phyloP scores from a whole-genome alignment of 108 stramenopile genomes.

The Cyclotella atomus region DNA sequence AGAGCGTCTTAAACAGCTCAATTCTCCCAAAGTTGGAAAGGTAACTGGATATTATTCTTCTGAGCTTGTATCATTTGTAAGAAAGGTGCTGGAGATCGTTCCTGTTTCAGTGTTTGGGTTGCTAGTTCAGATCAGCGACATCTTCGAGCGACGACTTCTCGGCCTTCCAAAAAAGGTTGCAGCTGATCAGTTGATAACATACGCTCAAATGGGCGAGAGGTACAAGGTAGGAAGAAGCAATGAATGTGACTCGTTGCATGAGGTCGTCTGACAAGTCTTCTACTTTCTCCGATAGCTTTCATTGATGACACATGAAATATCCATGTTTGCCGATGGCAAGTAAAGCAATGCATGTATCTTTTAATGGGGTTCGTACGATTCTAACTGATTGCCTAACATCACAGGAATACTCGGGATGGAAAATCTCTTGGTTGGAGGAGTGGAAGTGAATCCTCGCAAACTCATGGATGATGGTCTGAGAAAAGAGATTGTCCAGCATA shows the following conservation, averaged over 20 bases:
- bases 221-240: constrained; percentile 5
- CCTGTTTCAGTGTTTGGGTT: constrained; percentile 62
- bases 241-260: background rate
- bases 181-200: constrained; percentile 49
- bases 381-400: background rate
- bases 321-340: constrained; percentile 66
- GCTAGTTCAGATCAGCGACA: constrained; percentile 52
- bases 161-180: constrained; percentile 54
- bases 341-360: background rate
- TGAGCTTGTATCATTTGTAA: constrained; percentile 64
- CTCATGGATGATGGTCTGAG: constrained; percentile 68
- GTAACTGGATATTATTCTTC: constrained; percentile 64
- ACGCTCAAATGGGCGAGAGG: constrained; percentile 53
- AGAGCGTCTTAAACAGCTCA: constrained; percentile 53
- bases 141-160: constrained; percentile 36
- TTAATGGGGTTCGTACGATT: background rate
- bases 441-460: constrained; percentile 62
- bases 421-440: constrained; percentile 61
- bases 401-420: constrained; percentile 66
- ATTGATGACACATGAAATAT: constrained; percentile 63
- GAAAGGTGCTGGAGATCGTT: constrained; percentile 62
- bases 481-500: constrained; percentile 57
- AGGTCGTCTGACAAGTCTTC: background rate
- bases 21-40: constrained; percentile 47
- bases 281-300: constrained; percentile 22